These are phyloP conservation scores for Yamadazyma triangularis DNA, from an alignment of 1,139 yeast species.

Conservation along the genomic window DNA sequence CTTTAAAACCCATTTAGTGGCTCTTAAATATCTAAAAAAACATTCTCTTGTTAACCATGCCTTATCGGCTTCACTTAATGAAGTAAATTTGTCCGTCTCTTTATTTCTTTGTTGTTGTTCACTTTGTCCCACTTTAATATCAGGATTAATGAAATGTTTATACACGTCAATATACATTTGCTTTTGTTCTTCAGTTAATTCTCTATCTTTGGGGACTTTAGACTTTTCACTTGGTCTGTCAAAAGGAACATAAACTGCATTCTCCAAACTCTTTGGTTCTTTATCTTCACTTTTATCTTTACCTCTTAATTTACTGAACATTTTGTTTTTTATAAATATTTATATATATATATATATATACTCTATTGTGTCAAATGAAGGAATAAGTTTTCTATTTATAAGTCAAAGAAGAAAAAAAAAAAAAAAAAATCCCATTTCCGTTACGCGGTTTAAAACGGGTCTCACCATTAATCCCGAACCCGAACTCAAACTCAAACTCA, in stretches of 20 bases:
- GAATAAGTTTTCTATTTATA: too few relatives aligned
- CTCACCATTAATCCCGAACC: too few relatives aligned
- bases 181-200: slow-evolving; percentile 51
- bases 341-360: too few relatives aligned
- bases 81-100: slow-evolving; percentile 14
- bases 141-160: slow-evolving; percentile 50
- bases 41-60: slow-evolving; percentile 48
- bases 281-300: slow-evolving; percentile 10
- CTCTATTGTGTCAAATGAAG: too few relatives aligned
- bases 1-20: slow-evolving; percentile 40
- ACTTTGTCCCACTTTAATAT: slow-evolving; percentile 30
- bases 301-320: slow-evolving; percentile 17
- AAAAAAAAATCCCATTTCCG: too few relatives aligned
- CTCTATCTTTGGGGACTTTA: slow-evolving; percentile 46
- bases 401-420: too few relatives aligned
- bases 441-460: too few relatives aligned
- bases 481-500: too few relatives aligned
- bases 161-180: slow-evolving; percentile 56
- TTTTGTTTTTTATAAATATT: too few relatives aligned
- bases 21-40: slow-evolving; percentile 43
- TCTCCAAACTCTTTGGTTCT: slow-evolving; percentile 11
- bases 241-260: slow-evolving; percentile 44
- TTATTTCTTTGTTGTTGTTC: slow-evolving; percentile 32
- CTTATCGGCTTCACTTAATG: slow-evolving; percentile 28
- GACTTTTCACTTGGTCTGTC: slow-evolving; percentile 43